A percentile compares a stretch with the other conserved stretches of the same genome.
These are phyloP conservation scores for Verticillium dahliae DNA, from an alignment of 2,329 filamentous ascomycete species.

Conservation along the genomic window DNA sequence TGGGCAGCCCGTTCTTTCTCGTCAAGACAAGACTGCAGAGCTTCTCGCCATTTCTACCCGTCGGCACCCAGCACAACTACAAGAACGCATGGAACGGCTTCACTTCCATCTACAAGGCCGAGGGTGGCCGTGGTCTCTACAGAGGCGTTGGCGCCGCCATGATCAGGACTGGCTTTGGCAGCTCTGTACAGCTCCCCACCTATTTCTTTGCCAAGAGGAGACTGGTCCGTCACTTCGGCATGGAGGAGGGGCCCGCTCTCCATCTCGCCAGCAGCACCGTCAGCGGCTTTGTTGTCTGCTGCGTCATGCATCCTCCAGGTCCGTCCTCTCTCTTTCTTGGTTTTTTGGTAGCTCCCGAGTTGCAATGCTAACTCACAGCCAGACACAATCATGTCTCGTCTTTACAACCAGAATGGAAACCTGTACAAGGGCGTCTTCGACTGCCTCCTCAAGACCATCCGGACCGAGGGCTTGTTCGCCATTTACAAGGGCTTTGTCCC, in stretches of 20 bases:
- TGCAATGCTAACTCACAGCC: constrained; percentile 5
- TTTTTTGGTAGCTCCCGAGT: background rate
- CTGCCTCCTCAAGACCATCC: constrained; percentile 83
- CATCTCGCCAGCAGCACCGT: constrained; percentile 84
- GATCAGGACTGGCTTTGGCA: constrained; percentile 93
- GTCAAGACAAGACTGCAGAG: constrained; percentile 96
- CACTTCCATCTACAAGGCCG: constrained; percentile 66
- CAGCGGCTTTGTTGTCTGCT: constrained; percentile 94
- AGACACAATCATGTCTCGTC: constrained; percentile 96
- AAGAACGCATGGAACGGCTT: constrained; percentile 79
- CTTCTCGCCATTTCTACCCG: constrained; percentile 84
- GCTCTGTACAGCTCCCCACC: constrained; percentile 90
- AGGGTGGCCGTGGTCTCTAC: constrained; percentile 79
- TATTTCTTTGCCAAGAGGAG: constrained; percentile 96
- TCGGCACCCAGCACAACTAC: constrained; percentile 95
- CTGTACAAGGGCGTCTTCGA: constrained; percentile 93
- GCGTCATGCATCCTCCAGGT: constrained; percentile 96
- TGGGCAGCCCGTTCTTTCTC: constrained; percentile 93
- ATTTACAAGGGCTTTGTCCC: constrained; percentile 98
- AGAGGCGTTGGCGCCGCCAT: constrained; percentile 88
- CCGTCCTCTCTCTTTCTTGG: constrained; percentile 20
- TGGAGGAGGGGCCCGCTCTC: constrained; percentile 84
- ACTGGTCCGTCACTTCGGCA: constrained; percentile 72
- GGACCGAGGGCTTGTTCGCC: constrained; percentile 83
- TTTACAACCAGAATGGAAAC: constrained; percentile 98